Conservation (phyloP, 371 early-diverging fungal species). For the Capniomyces stellatus region DNA sequence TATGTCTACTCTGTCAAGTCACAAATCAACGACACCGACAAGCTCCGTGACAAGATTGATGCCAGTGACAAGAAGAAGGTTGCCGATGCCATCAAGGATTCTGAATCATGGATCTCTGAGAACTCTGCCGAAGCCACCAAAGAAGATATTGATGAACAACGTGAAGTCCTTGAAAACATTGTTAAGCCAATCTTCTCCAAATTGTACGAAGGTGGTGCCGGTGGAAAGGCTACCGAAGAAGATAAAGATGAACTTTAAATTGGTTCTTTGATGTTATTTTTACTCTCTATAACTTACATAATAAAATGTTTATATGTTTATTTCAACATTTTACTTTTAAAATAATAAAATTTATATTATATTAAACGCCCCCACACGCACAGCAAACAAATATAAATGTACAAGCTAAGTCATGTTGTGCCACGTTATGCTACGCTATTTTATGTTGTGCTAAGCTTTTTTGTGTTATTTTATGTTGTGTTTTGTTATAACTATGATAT, state of each 20-base stretch:
- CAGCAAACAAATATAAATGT: no score
- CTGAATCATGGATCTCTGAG: constrained; percentile 71
- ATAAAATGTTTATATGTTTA: no score
- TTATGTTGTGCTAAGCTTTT: no score
- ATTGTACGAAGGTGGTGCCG: constrained; percentile 48
- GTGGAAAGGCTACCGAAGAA: constrained; percentile 17
- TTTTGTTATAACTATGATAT: no score
- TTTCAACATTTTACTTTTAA: no score
- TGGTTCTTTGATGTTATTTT: no score
- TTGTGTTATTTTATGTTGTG: no score
- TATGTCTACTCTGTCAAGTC: constrained; percentile 61
- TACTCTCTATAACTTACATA: no score
- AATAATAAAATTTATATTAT: no score
- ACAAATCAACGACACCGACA: constrained; percentile 54
- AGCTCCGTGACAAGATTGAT: constrained; percentile 64
- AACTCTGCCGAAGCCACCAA: constrained; percentile 69
- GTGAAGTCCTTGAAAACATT: constrained; percentile 82
- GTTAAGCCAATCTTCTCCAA: constrained; percentile 92
- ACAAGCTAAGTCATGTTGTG: no score
- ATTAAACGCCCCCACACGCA: no score
- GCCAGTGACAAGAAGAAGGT: constrained; percentile 71
- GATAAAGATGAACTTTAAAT: constrained; percentile 25
- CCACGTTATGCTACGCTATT: no score
- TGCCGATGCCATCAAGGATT: constrained; percentile 58
- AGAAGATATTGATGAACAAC: constrained; percentile 84